phyloP scores from a whole-genome alignment of 2,329 filamentous ascomycete species.

The Geoglossum cookeanum region DNA sequence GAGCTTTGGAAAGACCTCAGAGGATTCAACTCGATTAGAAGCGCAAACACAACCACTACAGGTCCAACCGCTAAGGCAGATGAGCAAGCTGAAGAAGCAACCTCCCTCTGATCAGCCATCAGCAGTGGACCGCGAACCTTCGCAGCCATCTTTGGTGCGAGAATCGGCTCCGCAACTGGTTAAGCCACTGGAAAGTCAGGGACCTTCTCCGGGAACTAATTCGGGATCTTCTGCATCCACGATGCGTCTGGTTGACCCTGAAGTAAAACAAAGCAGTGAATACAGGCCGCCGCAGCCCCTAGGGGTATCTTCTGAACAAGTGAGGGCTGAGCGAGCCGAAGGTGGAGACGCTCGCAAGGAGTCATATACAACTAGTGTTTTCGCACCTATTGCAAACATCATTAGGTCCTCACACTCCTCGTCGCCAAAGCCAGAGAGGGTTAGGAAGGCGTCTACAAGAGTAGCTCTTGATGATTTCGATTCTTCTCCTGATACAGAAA shows the following conservation, averaged over 20 bases:
- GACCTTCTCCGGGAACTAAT: neutral
- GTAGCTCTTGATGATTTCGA: slow-evolving; percentile 55
- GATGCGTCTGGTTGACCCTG: slow-evolving; percentile 38
- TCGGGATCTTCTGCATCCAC: slow-evolving; percentile 22
- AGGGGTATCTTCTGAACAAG: neutral
- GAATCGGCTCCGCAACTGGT: neutral
- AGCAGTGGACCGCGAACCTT: neutral
- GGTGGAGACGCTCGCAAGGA: neutral
- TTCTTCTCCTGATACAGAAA: slow-evolving; percentile 26
- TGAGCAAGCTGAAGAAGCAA: slow-evolving; percentile 54
- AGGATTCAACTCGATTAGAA: slow-evolving; percentile 18
- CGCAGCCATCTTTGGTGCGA: neutral
- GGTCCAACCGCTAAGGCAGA: slow-evolving; percentile 31
- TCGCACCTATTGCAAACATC: slow-evolving; percentile 24
- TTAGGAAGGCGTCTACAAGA: slow-evolving; percentile 39
- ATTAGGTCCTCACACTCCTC: slow-evolving; percentile 17
- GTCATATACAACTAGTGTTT: neutral
- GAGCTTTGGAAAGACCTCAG: slow-evolving; percentile 23
- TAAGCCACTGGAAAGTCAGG: neutral
- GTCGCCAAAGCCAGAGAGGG: slow-evolving; percentile 31
- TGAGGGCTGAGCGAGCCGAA: neutral
- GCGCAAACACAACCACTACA: slow-evolving; percentile 1
- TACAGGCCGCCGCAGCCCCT: neutral
- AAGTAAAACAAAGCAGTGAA: slow-evolving; percentile 6
- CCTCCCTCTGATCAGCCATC: slow-evolving; percentile 23